Evolutionary conservation across 495 filamentous ascomycete species (phyloP).

Genomic region (Margaritispora aquatica): DNA sequence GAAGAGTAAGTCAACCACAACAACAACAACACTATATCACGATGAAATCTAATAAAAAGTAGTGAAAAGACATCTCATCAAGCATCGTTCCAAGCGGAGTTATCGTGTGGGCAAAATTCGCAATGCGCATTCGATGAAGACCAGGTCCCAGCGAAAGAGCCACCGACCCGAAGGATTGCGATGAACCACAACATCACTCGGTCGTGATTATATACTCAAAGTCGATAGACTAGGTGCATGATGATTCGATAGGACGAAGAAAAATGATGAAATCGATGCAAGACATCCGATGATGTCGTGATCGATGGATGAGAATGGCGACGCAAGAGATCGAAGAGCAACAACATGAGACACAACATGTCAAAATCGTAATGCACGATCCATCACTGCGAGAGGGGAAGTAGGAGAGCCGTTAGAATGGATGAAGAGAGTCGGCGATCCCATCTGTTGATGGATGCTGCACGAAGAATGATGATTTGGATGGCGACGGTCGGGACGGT

Average conservation of each 20-base stretch:
- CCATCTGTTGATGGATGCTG: not conserved
- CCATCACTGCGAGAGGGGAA: not conserved
- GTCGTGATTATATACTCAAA: not conserved
- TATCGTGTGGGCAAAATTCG: not conserved
- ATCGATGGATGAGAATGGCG: not conserved
- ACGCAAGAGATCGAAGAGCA: not conserved
- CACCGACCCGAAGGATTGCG: not conserved
- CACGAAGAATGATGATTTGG: not conserved
- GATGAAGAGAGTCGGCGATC: not conserved
- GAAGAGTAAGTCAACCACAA: not conserved
- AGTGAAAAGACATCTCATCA: not conserved
- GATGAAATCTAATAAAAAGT: not conserved
- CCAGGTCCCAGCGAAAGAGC: not conserved
- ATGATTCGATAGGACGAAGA: not conserved
- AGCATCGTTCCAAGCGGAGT: not conserved
- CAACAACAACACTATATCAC: not conserved
- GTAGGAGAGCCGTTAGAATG: not conserved
- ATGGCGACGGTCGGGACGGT: not conserved
- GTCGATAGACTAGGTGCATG: not conserved
- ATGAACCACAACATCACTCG: not conserved
- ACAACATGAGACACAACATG: not conserved
- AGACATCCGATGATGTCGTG: not conserved
- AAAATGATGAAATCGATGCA: not conserved
- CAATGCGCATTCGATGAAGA: not conserved
- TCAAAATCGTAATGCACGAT: not conserved